Evolutionary conservation across 75 land plant species (phyloP), one percentile per base, ranked within the genome.

Genomic region (Pseudotsuga menziesii): DNA sequence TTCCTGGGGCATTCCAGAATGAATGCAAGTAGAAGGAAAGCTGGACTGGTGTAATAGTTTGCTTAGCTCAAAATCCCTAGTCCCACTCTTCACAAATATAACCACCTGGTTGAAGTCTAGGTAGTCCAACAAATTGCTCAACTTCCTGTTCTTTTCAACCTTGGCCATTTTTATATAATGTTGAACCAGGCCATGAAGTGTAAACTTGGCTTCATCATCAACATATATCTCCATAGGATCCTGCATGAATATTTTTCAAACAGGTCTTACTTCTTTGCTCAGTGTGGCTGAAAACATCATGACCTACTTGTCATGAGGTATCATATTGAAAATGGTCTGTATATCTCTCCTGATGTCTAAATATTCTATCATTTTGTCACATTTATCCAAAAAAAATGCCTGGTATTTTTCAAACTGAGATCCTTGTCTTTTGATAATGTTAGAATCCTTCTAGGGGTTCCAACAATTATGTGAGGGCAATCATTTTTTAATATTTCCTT

Each of bases 1-100:
- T 77, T 97, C 99, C 78, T 97, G 95, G 4, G 90, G 80, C 99
- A 97, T 97, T 64, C 99, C 99, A 81, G 98, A 97, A 66, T 97
- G 99, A 61, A 97, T 97, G 74, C 98, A 94, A 39, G 92, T 94
- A 0, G 95, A 97, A 7, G 99, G 99, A 74, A 97, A 97, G 70
- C 94, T 97, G 78, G 98, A 94, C 80, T 97, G 95, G 27, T 83
- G 82, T 20, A 85, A 79, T 56, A 85, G 73, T 82, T 83, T 85
- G 66, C 80, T 83, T 2, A 85, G 79, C 87, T 85, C 87, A 57
- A 86, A 86, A 25, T 86, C 86, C 61, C 87, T 83, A 35, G 75
- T 84, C 35, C 83, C 87, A 79, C 86, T 85, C 82, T 76, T 85
- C 29, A 85, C 87, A 77, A 85, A 85, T 7, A 85, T 85, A 54